Conservation (phyloP, 495 filamentous ascomycete species). For the Trichocladium uniseriatum region DNA sequence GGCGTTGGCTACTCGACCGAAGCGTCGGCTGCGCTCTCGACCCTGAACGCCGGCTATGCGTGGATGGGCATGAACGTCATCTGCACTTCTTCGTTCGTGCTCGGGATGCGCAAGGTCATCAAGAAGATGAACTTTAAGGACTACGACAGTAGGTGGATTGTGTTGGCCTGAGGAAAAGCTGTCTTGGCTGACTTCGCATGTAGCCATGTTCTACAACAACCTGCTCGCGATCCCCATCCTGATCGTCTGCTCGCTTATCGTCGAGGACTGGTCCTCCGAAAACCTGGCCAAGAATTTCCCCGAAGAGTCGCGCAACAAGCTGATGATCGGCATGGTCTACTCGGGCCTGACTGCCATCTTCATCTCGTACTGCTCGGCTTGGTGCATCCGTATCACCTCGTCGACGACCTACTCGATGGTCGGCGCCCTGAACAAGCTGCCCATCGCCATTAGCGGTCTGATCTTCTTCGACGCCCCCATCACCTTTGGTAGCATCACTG, state of each 20-base stretch:
- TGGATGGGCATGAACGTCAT: conserved; percentile 99
- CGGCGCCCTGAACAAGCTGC: conserved; percentile 94
- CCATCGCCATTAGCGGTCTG: conserved; percentile 81
- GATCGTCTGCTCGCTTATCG: conserved; percentile 66
- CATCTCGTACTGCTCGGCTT: conserved; percentile 97
- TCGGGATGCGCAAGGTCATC: conserved; percentile 96
- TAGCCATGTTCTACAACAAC: conserved; percentile 99
- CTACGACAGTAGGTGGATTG: conserved; percentile 75
- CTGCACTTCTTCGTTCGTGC: conserved; percentile 81
- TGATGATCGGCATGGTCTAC: conserved; percentile 83
- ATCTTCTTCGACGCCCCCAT: conserved; percentile 92
- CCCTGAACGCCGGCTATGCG: conserved; percentile 89
- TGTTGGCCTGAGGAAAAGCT: background rate
- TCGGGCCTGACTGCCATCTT: conserved; percentile 91
- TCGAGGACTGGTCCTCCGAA: conserved; percentile 82
- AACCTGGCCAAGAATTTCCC: conserved; percentile 91
- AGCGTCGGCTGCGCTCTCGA: conserved; percentile 68
- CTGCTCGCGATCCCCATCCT: conserved; percentile 93
- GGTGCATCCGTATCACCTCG: conserved; percentile 94
- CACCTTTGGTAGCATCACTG: conserved; percentile 84
- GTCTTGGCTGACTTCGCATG: conserved; percentile 8
- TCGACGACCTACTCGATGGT: conserved; percentile 99
- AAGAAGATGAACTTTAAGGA: conserved; percentile 99
- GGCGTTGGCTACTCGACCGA: conserved; percentile 48
- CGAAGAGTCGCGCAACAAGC: conserved; percentile 56